Evolutionary conservation across 2,329 filamentous ascomycete species (phyloP), one percentile per base, ranked within the genome.

Genomic region (Sporothrix brunneoviolacea): DNA sequence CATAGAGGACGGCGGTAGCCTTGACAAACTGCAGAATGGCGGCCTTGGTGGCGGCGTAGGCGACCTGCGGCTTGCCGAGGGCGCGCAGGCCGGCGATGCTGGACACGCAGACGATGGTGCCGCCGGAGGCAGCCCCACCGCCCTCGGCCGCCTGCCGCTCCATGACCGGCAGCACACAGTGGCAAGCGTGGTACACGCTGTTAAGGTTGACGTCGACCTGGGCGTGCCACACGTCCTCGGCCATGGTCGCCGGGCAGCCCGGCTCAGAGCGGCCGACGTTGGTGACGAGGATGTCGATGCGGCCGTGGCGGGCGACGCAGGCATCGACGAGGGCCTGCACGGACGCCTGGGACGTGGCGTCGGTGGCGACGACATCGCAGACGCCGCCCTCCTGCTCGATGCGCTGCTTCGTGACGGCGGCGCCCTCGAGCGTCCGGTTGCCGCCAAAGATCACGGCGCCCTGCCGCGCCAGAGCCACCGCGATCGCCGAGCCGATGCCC

Each of bases 161-260:
- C n/a, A n/a, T n/a, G 2, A 39, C 16, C 4, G 44, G 44, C 35
- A 47, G 24, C 1, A 47, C n/a, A 16, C 39, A 35, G 24, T 47
- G 44, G 24, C 44, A 47, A 35, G 33, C 38, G 22, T 38, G 22
- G 10, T 47, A 47, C 10, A 47, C 44, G 21, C 33, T 28, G 33
- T 47, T 47, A 15, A 47, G 44, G 44, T 47, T 47, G 35, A 47
- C 35, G 16, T 47, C 44, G 7, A 36, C 32, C 44, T 47, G 44
- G 8, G 44, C 44, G 10, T 47, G 33, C 44, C 44, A 47, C 15
- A 36, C 15, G 13, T 18, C 15, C 44, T 47, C 44, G 22, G 44
- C 32, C 44, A 47, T 47, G 2, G 38, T 35, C n/a, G 35, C 44
- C 9, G 44, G 44, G 5, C 44, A 33, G 9, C 44, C 44, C 10